Conservation (phyloP, 1,284 basidiomycete species). For the Cutaneotrichosporon sp. region DNA sequence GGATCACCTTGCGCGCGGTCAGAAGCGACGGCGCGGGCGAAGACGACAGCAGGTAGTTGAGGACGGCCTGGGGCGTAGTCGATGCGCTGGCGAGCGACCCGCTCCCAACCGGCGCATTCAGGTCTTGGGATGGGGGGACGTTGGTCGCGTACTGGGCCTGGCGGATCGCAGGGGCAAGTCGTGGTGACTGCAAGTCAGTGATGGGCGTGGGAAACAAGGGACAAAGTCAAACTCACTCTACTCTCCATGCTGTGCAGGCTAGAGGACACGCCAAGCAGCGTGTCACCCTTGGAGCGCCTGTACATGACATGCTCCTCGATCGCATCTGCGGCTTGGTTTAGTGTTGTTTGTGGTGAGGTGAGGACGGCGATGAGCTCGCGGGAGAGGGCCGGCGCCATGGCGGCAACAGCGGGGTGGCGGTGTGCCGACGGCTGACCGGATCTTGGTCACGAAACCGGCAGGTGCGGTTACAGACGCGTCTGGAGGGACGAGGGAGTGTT, state of each 20-base stretch:
- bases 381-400: constrained; percentile 16
- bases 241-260: constrained; percentile 42
- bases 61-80: constrained; percentile 37
- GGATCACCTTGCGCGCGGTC: constrained; percentile 49
- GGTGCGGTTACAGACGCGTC: background rate
- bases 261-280: constrained; percentile 44
- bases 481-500: background rate
- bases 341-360: constrained; percentile 12
- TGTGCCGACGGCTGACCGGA: background rate
- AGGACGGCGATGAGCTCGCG: constrained; percentile 16
- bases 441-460: background rate
- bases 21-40: constrained; percentile 44
- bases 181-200: constrained; percentile 27
- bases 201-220: background rate
- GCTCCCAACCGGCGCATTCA: constrained; percentile 42
- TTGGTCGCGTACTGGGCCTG: constrained; percentile 47
- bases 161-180: constrained; percentile 40
- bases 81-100: constrained; percentile 23
- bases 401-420: background rate
- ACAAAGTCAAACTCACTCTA: constrained; percentile 29
- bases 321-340: constrained; percentile 31
- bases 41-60: constrained; percentile 40
- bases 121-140: constrained; percentile 47
- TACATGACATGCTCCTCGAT: constrained; percentile 49
- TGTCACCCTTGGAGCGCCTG: constrained; percentile 45